Conservation (phyloP, 148 eudicot species). For the Suaeda aralocaspica region DNA sequence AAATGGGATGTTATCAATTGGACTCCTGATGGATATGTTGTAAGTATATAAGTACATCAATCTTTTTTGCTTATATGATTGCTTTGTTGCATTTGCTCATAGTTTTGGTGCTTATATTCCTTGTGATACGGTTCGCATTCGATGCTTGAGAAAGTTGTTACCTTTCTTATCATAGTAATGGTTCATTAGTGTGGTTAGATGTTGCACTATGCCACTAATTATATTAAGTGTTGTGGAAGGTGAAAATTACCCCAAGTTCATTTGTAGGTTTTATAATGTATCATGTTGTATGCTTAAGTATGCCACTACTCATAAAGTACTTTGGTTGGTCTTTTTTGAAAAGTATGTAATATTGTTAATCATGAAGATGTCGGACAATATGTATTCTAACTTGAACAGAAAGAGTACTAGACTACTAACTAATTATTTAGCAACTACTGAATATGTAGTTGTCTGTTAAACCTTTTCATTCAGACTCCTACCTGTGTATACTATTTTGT, state of each 20-base stretch:
- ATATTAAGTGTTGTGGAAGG: neutral
- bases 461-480: neutral
- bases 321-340: too few species aligned
- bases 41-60: slow-evolving; percentile 37
- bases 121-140: too few species aligned
- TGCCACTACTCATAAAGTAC: too few species aligned
- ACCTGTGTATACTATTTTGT: neutral
- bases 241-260: neutral
- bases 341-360: too few species aligned
- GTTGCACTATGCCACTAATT: neutral
- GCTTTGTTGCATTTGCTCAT: too few species aligned
- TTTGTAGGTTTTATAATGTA: too few species aligned
- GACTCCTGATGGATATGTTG: slow-evolving; percentile 67
- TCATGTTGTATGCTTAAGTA: too few species aligned
- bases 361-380: too few species aligned
- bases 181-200: neutral
- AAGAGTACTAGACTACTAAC: too few species aligned
- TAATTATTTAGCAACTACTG: too few species aligned
- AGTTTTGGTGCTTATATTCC: too few species aligned
- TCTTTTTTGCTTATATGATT: neutral
- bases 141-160: neutral
- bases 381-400: too few species aligned
- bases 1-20: slow-evolving; percentile 63
- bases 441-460: neutral
- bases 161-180: neutral